Conservation (phyloP, 2,329 filamentous ascomycete genomes). For the Aspergillus sp. region DNA sequence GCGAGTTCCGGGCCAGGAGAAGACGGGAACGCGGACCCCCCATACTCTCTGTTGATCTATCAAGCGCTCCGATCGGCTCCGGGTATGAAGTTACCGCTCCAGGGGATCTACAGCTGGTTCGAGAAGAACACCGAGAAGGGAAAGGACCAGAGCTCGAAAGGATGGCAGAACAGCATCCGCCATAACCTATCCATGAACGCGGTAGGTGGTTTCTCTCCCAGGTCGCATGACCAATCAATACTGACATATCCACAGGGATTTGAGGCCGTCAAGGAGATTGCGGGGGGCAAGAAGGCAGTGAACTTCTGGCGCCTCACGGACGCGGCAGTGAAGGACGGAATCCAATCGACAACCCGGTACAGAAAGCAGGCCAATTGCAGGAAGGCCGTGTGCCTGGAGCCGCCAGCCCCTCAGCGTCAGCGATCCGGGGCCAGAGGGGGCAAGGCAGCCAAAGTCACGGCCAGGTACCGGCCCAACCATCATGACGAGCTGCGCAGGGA, state of each 20-base stretch:
- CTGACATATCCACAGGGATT: conserved; percentile 22
- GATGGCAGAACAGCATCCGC: conserved; percentile 92
- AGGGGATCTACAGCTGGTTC: conserved; percentile 90
- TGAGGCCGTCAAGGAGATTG: conserved; percentile 48
- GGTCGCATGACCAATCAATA: conserved; percentile 4
- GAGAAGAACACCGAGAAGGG: conserved; percentile 68
- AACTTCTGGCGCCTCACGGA: conserved; percentile 72
- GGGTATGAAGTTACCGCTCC: conserved; percentile 62
- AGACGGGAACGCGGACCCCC: conserved; percentile 41
- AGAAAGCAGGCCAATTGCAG: conserved; percentile 43
- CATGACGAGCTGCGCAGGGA: too few relatives aligned
- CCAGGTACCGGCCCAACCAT: conserved; percentile 17
- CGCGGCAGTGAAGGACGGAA: conserved; percentile 56
- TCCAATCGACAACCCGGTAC: conserved; percentile 78
- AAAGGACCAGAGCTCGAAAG: conserved; percentile 50
- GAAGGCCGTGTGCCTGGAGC: conserved; percentile 28
- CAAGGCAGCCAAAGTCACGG: conserved; percentile 28
- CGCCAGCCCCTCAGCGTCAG: conserved; percentile 31
- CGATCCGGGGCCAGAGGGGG: conserved; percentile 34
- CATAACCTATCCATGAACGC: conserved; percentile 95
- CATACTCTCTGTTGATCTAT: conserved; percentile 77
- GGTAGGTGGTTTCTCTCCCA: conserved; percentile 45
- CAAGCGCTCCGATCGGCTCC: conserved; percentile 61
- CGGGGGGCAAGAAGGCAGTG: conserved; percentile 44
- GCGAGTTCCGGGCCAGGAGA: conserved; percentile 14